These are phyloP conservation scores for Scalesia atractyloides DNA, from an alignment of 129 eudicot species.

Conservation along the genomic window DNA sequence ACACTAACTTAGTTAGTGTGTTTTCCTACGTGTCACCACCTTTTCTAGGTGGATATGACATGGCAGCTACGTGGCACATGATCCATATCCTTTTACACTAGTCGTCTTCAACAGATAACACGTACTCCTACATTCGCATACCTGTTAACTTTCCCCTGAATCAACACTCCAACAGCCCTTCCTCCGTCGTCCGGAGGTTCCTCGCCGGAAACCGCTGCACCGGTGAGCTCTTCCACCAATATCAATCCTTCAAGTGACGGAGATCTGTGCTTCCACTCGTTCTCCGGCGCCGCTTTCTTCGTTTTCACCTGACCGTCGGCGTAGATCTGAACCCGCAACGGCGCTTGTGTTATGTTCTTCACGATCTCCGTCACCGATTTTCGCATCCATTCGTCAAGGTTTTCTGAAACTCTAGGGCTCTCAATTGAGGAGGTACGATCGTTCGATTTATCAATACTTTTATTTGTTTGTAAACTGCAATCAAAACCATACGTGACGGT, in stretches of 20 bases:
- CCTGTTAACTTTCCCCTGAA: constrained; percentile 54
- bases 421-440: constrained; percentile 32
- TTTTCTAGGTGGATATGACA: too few relatives aligned
- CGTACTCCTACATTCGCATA: constrained; percentile 43
- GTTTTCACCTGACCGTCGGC: constrained; percentile 33
- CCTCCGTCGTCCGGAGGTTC: constrained; percentile 32
- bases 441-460: background rate
- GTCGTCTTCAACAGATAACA: constrained; percentile 75
- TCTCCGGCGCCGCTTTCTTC: constrained; percentile 36
- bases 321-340: constrained; percentile 48
- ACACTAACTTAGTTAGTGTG: too few relatives aligned
- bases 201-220: too few relatives aligned
- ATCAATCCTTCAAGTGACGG: constrained; percentile 56
- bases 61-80: too few relatives aligned
- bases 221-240: constrained; percentile 58
- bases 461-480: too few relatives aligned
- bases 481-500: constrained; percentile 9
- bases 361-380: constrained; percentile 50
- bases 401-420: constrained; percentile 35
- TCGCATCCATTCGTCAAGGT: constrained; percentile 47
- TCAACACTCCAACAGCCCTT: constrained; percentile 59
- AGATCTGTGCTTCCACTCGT: constrained; percentile 41
- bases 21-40: too few relatives aligned
- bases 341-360: constrained; percentile 49
- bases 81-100: constrained; percentile 50